Evolutionary conservation across 176 grass and related monocot species (phyloP), one percentile per base, ranked within the genome.

Genomic region (Phragmites australis): DNA sequence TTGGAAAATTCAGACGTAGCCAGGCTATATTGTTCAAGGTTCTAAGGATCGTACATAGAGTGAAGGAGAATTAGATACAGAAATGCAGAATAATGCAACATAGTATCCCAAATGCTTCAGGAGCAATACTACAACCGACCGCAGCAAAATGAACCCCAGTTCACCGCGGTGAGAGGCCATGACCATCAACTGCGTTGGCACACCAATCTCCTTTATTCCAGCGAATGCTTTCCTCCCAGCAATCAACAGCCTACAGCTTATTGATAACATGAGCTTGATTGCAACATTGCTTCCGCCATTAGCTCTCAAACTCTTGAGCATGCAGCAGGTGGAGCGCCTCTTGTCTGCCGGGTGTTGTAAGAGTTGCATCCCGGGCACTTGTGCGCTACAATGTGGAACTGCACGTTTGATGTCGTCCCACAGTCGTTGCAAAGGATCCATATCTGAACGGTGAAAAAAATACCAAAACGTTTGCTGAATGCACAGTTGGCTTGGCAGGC

Each of bases 381-480:
- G 70, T 95, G 93, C 13, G 82, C 93, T 82, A 96, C 21, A 3
- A 90, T 64, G 45, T 96, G 93, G 73, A 88, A 96, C 41, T 83
- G 87, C 58, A 96, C 78, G 17, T 81, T 90, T 3, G 93, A 59
- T 26, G 81, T 90, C 75, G 4, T 68, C 43, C 93, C 87, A 10
- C 93, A 96, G 9, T 96, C 93, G 70, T 96, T 96, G 84, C 93
- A 96, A 10, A 96, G 82, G 64, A 96, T 96, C 90, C 84, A 92
- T 70, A 92, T 81, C 93, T 96, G 61, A 39, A 56, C 0, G 14
- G n/a, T n/a, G 7, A 13, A 19, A 76, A 46, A 47, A 58, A 9
- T 17, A 60, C 15, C 40, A 9, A 44, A 44, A 44, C 22, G 63
- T 22, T 7, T 68, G 32, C 55, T 66, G 21, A 52, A 5, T 30